phyloP scores from a whole-genome alignment of 352 stramenopile genomes.

The Lagenidium giganteum region DNA sequence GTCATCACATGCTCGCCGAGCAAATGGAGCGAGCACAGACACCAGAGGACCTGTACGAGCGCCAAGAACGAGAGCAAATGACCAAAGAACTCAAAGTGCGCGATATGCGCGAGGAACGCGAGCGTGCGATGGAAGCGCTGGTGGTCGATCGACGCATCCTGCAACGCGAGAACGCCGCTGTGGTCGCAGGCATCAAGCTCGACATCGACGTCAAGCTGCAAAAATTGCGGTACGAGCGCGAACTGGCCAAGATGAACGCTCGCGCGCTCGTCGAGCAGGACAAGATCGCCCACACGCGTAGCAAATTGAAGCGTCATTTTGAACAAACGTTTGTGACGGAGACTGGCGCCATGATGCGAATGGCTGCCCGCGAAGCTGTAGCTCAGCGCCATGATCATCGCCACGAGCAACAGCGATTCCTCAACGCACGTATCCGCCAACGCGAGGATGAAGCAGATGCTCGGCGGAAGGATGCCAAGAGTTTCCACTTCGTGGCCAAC shows the following conservation, averaged over 20 bases:
- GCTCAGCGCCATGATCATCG: conserved; percentile 23
- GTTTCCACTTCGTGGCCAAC: conserved; percentile 62
- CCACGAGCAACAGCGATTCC: conserved; percentile 25
- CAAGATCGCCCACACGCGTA: conserved; percentile 26
- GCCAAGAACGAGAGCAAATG: conserved; percentile 28
- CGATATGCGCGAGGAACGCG: conserved; percentile 55
- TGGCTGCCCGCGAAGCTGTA: conserved; percentile 37
- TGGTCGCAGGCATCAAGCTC: conserved; percentile 50
- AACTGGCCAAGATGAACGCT: conserved; percentile 36
- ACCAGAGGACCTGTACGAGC: conserved; percentile 30
- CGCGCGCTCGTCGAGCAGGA: conserved; percentile 43
- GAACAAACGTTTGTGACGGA: conserved; percentile 50
- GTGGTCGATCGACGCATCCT: conserved; percentile 68
- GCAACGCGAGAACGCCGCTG: conserved; percentile 50
- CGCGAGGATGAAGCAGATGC: conserved; percentile 31
- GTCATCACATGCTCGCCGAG: conserved; percentile 50
- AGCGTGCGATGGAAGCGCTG: conserved; percentile 52
- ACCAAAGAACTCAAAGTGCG: too few relatives aligned
- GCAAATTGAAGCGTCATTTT: conserved; percentile 46
- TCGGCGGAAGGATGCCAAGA: conserved; percentile 54
- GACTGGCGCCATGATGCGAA: conserved; percentile 61
- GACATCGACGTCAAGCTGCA: conserved; percentile 71
- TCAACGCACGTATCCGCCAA: conserved; percentile 14
- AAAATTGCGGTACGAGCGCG: conserved; percentile 47
- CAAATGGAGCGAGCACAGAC: conserved; percentile 27